phyloP scores from a whole-genome alignment of 306 rosid genomes.

The Medicago lupulina region DNA sequence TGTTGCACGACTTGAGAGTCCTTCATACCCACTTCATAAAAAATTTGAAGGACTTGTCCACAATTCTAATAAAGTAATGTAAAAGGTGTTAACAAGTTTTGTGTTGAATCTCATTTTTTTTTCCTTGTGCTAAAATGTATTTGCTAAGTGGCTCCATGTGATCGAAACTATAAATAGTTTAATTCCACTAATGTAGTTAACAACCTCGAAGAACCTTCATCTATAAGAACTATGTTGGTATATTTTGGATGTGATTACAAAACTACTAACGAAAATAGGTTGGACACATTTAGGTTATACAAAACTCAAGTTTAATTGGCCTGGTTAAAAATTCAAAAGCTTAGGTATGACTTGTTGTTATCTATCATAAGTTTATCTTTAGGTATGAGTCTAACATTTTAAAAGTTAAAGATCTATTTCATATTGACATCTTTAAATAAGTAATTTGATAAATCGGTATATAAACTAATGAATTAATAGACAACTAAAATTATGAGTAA shows the following conservation, averaged over 20 bases:
- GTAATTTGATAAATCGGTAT: too few species aligned
- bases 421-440: too few species aligned
- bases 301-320: too few species aligned
- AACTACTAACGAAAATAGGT: too few species aligned
- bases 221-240: background rate
- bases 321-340: too few species aligned
- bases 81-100: constrained; percentile 26
- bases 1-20: constrained; percentile 28
- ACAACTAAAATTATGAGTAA: too few species aligned
- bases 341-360: too few species aligned
- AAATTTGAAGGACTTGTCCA: background rate
- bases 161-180: constrained; percentile 28
- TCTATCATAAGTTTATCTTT: too few species aligned
- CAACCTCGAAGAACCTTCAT: background rate
- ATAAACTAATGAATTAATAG: too few species aligned
- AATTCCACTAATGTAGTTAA: constrained; percentile 2
- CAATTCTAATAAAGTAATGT: constrained; percentile 35
- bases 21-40: background rate
- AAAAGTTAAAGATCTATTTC: too few species aligned
- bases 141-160: constrained; percentile 34
- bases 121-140: background rate
- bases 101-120: constrained; percentile 17
- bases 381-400: too few species aligned
- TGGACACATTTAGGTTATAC: too few species aligned
- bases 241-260: background rate